Conservation (phyloP, 2,329 filamentous ascomycete genomes). For the Cordyceps tenuipes region DNA sequence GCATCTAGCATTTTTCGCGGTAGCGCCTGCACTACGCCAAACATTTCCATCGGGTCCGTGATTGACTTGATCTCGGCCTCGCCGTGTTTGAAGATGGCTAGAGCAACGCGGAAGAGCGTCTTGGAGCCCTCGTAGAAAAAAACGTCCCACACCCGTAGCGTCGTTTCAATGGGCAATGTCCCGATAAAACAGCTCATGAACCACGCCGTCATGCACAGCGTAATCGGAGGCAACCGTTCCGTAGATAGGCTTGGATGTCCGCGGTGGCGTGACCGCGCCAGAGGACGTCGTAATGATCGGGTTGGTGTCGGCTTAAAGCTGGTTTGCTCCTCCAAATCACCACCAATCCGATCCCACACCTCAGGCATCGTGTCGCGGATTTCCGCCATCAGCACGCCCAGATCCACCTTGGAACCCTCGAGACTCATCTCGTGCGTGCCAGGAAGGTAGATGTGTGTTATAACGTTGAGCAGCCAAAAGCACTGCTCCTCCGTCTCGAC, state of each 20-base stretch:
- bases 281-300: constrained; percentile 27
- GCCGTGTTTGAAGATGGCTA: constrained; percentile 84
- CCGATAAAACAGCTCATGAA: constrained; percentile 97
- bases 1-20: constrained; percentile 75
- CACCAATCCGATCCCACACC: constrained; percentile 82
- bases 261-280: constrained; percentile 32
- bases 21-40: constrained; percentile 83
- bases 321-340: constrained; percentile 54
- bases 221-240: constrained; percentile 72
- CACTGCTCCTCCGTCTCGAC: constrained; percentile 80
- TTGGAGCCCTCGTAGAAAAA: constrained; percentile 95
- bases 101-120: constrained; percentile 83
- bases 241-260: constrained; percentile 33
- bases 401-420: constrained; percentile 86
- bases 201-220: constrained; percentile 89
- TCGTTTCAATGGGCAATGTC: constrained; percentile 83
- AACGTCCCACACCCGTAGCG: constrained; percentile 86
- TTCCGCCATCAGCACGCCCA: constrained; percentile 84
- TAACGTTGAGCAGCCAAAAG: constrained; percentile 89
- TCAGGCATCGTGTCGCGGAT: constrained; percentile 74
- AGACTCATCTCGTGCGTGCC: constrained; percentile 87
- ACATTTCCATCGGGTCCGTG: constrained; percentile 86
- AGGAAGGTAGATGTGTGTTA: constrained; percentile 79
- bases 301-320: constrained; percentile 28
- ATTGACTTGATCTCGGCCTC: constrained; percentile 73